A percentile compares a stretch with the other conserved stretches of the same genome.
These are phyloP conservation scores for Starmerella etchellsii DNA, from an alignment of 805 yeast species.

Conservation along the genomic window DNA sequence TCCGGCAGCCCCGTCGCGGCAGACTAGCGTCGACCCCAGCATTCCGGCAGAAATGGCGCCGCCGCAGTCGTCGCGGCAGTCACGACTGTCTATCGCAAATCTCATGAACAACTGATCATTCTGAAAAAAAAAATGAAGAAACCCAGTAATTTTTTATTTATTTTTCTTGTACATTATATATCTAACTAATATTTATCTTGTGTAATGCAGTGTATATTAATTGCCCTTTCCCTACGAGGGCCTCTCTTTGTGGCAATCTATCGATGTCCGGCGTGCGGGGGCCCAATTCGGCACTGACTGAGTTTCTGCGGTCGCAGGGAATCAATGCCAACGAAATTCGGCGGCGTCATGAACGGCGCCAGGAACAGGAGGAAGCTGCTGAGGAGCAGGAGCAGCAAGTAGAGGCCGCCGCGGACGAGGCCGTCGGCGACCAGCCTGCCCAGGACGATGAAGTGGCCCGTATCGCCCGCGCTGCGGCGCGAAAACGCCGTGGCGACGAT, in stretches of 20 bases:
- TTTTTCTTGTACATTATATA: too few relatives aligned
- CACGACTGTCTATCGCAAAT: slow-evolving; percentile 14
- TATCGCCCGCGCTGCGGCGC: slow-evolving; percentile 22
- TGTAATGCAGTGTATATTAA: neutral
- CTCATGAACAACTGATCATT: slow-evolving; percentile 4
- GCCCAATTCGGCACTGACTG: slow-evolving; percentile 73
- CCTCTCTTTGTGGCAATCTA: too few relatives aligned
- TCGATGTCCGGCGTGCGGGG: slow-evolving; percentile 29
- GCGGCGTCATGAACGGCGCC: slow-evolving; percentile 23
- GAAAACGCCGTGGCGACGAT: slow-evolving; percentile 18
- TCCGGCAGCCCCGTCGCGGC: slow-evolving; percentile 9
- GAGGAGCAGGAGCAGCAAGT: slow-evolving; percentile 6
- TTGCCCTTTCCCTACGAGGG: neutral
- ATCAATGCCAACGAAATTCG: slow-evolving; percentile 72
- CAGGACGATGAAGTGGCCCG: slow-evolving; percentile 22
- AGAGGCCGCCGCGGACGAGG: slow-evolving; percentile 26
- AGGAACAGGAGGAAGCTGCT: slow-evolving; percentile 4
- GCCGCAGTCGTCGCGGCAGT: slow-evolving; percentile 3
- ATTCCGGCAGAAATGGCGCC: neutral
- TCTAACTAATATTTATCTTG: neutral
- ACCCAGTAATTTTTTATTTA: too few relatives aligned
- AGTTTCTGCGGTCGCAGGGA: slow-evolving; percentile 77
- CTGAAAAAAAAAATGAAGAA: too few relatives aligned
- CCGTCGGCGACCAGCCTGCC: slow-evolving; percentile 17
- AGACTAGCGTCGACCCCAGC: slow-evolving; percentile 6